These are phyloP conservation scores for Cystofilobasidium macerans DNA, from an alignment of 768 basidiomycete genomes.

Conservation along the genomic window DNA sequence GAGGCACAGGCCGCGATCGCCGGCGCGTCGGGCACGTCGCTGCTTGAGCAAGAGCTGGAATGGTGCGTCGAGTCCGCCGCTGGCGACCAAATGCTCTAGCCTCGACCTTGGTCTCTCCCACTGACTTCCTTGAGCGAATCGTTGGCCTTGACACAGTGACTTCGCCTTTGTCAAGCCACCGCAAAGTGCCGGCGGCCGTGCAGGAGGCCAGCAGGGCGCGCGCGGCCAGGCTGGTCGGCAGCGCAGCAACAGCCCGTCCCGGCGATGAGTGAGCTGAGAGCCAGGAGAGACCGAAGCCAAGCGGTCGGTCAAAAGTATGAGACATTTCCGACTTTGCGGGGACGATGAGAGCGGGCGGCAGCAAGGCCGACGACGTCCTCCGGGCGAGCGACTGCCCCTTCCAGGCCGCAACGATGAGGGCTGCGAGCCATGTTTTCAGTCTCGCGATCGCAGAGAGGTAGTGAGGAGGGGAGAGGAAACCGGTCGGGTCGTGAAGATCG, in stretches of 20 bases:
- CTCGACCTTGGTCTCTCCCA: background rate
- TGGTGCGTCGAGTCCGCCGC: slow-evolving; percentile 38
- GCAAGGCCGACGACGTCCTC: too few species aligned
- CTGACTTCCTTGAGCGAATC: too few species aligned
- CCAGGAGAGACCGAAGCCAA: background rate
- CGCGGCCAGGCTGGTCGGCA: slow-evolving; percentile 18
- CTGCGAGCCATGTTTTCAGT: too few species aligned
- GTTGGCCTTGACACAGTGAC: too few species aligned
- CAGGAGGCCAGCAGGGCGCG: slow-evolving; percentile 9
- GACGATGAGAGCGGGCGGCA: too few species aligned
- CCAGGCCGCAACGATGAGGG: too few species aligned
- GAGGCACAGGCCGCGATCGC: slow-evolving; percentile 93
- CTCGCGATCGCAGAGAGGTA: too few species aligned
- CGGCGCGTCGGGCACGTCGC: slow-evolving; percentile 64
- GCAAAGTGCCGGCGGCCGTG: slow-evolving; percentile 21
- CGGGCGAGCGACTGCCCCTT: too few species aligned
- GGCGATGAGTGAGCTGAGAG: background rate
- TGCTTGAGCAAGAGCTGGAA: slow-evolving; percentile 75
- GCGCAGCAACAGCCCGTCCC: slow-evolving; percentile 21
- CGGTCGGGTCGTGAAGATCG: slow-evolving; percentile 6
- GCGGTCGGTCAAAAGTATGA: background rate
- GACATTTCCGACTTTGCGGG: too few species aligned
- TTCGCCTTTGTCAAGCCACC: slow-evolving; percentile 83
- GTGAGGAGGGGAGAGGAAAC: background rate
- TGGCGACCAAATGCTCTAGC: background rate